These are phyloP conservation scores for Rutstroemia sp. DNA, from an alignment of 2,329 filamentous ascomycete species.

Conservation along the genomic window DNA sequence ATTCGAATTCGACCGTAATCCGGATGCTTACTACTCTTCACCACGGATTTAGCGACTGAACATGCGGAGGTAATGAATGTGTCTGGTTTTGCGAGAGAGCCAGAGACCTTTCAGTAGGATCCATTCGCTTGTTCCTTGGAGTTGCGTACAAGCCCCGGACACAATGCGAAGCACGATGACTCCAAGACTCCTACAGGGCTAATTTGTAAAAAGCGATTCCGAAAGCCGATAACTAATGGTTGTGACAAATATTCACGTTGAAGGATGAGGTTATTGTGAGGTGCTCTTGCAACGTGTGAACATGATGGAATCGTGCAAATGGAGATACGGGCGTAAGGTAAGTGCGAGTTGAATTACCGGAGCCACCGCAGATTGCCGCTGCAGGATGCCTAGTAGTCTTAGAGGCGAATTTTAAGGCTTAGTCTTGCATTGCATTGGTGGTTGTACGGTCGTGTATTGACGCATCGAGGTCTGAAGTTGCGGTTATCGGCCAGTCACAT, in stretches of 20 bases:
- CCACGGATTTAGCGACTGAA: neutral
- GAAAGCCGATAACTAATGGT: neutral
- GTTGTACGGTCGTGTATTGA: neutral
- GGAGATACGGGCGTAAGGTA: neutral
- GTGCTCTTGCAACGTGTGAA: neutral
- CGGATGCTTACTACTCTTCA: neutral
- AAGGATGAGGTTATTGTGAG: neutral
- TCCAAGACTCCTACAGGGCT: neutral
- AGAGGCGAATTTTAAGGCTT: too few relatives aligned
- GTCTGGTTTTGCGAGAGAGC: neutral
- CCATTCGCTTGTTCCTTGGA: neutral
- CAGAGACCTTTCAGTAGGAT: neutral
- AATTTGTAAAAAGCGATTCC: neutral
- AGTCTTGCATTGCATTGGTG: neutral
- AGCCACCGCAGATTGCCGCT: neutral
- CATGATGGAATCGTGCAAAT: neutral
- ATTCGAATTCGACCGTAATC: too few relatives aligned
- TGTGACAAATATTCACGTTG: neutral
- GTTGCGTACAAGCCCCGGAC: neutral
- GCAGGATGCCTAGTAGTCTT: neutral
- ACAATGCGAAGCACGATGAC: neutral
- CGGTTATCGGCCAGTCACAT: too few relatives aligned
- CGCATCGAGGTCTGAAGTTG: too few relatives aligned
- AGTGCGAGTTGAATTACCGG: neutral
- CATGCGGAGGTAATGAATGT: neutral